phyloP scores from a whole-genome alignment of 148 eudicot genomes.

The Camellia lanceoleosa region DNA sequence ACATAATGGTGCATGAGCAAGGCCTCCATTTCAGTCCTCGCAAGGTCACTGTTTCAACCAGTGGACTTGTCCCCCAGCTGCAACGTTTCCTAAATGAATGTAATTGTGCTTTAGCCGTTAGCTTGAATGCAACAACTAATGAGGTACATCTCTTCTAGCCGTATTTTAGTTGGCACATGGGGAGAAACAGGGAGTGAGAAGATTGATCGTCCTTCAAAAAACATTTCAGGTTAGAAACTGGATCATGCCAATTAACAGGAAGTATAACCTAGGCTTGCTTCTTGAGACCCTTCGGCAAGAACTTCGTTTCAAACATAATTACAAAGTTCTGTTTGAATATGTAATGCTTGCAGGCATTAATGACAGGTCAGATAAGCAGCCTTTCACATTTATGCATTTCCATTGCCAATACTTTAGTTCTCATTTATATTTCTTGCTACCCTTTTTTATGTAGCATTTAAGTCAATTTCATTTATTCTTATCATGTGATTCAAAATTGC shows the following conservation, averaged over 20 bases:
- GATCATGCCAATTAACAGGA: conserved; percentile 98
- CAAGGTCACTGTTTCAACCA: conserved; percentile 86
- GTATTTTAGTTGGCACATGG: not conserved
- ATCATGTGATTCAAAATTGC: not conserved
- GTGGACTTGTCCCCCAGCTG: conserved; percentile 93
- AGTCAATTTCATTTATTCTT: not conserved
- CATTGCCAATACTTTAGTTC: not conserved
- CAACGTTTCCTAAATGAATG: conserved; percentile 75
- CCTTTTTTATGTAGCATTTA: not conserved
- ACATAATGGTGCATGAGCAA: conserved; percentile 83
- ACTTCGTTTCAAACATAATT: conserved; percentile 55
- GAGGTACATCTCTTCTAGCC: conserved; percentile 49
- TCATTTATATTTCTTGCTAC: not conserved
- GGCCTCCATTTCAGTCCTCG: conserved; percentile 96
- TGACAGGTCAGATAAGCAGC: conserved; percentile 63
- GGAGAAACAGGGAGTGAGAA: not conserved
- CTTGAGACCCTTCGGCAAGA: conserved; percentile 80
- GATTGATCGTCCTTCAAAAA: not conserved
- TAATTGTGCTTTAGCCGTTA: conserved; percentile 78
- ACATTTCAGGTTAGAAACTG: conserved; percentile 79
- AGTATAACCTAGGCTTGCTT: conserved; percentile 76
- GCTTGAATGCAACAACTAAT: conserved; percentile 88
- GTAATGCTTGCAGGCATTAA: conserved; percentile 96
- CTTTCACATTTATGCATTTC: conserved; percentile 1
- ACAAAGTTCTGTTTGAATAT: conserved; percentile 87